Evolutionary conservation across 192 early-diverging fungal species (phyloP).

Genomic region (Podila epicladia): DNA sequence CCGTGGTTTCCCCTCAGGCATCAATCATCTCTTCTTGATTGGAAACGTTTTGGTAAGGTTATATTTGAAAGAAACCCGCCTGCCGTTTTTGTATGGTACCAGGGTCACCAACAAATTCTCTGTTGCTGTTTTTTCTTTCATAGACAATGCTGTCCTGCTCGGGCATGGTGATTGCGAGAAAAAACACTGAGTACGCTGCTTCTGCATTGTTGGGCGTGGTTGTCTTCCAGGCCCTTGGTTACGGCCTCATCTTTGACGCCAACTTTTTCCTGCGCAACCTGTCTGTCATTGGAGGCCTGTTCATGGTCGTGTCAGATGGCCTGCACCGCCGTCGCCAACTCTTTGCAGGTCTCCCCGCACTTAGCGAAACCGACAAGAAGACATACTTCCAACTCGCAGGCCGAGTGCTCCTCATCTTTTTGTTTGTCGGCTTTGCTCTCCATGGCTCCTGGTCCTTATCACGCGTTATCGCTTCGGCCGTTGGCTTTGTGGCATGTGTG

Average conservation of each 20-base stretch:
- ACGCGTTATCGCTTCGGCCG: conserved; percentile 75
- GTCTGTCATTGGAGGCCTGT: conserved; percentile 90
- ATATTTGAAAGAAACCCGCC: background rate
- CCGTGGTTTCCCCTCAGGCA: conserved; percentile 80
- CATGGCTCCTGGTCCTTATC: conserved; percentile 82
- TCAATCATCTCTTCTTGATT: conserved; percentile 88
- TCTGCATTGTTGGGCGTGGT: conserved; percentile 86
- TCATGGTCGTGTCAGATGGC: conserved; percentile 93
- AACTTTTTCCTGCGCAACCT: conserved; percentile 92
- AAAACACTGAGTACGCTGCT: conserved; percentile 85
- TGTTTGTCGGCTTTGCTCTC: conserved; percentile 92
- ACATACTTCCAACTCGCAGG: conserved; percentile 94
- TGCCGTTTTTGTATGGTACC: too few relatives aligned
- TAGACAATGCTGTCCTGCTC: conserved; percentile 85
- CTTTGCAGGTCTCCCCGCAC: conserved; percentile 88
- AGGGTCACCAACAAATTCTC: too few relatives aligned
- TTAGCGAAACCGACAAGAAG: conserved; percentile 84
- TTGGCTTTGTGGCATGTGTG: conserved; percentile 86
- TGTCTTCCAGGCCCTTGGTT: conserved; percentile 89
- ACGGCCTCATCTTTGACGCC: conserved; percentile 92
- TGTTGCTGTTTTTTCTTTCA: background rate
- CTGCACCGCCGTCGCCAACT: conserved; percentile 73
- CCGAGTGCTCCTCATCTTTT: conserved; percentile 88
- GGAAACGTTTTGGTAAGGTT: conserved; percentile 78
- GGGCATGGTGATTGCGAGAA: conserved; percentile 80